Evolutionary conservation across 2,329 filamentous ascomycete genomes (phyloP).

Genomic region (Atkinsonella texensis): DNA sequence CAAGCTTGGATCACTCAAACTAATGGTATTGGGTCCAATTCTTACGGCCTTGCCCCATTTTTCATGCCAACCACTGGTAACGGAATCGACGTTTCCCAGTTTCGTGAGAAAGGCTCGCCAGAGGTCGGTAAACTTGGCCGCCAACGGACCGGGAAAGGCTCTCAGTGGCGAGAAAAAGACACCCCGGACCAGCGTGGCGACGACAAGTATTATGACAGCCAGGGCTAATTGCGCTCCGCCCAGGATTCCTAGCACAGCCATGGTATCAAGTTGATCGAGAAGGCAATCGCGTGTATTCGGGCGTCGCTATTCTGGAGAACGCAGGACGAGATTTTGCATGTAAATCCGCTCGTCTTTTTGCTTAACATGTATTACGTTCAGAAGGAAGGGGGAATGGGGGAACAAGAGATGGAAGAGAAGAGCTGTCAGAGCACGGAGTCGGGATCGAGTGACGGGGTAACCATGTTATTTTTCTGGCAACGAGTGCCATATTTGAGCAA

Average conservation of each 20-base stretch:
- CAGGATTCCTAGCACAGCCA: slow-evolving; percentile 1
- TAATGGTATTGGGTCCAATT: slow-evolving; percentile 10
- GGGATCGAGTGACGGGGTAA: too few species aligned
- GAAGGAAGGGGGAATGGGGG: too few species aligned
- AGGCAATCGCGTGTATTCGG: neutral
- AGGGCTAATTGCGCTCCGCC: slow-evolving; percentile 1
- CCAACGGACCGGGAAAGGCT: slow-evolving; percentile 7
- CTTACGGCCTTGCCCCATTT: slow-evolving; percentile 10
- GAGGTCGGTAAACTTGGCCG: slow-evolving; percentile 8
- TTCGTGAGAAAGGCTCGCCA: slow-evolving; percentile 8
- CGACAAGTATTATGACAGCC: neutral
- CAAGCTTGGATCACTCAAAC: slow-evolving; percentile 9
- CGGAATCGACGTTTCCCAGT: slow-evolving; percentile 6
- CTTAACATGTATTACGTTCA: too few species aligned
- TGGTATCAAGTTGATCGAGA: neutral
- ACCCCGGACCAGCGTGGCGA: neutral
- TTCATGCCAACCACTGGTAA: slow-evolving; percentile 7
- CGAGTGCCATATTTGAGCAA: too few species aligned
- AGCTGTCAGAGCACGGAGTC: too few species aligned
- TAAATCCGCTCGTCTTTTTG: too few species aligned
- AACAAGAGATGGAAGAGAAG: too few species aligned
- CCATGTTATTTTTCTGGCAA: too few species aligned
- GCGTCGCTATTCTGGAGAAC: neutral
- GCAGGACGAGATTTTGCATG: too few species aligned
- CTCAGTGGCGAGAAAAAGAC: slow-evolving; percentile 8